Evolutionary conservation across 148 eudicot genomes (phyloP).

Genomic region (Polygonum aviculare): DNA sequence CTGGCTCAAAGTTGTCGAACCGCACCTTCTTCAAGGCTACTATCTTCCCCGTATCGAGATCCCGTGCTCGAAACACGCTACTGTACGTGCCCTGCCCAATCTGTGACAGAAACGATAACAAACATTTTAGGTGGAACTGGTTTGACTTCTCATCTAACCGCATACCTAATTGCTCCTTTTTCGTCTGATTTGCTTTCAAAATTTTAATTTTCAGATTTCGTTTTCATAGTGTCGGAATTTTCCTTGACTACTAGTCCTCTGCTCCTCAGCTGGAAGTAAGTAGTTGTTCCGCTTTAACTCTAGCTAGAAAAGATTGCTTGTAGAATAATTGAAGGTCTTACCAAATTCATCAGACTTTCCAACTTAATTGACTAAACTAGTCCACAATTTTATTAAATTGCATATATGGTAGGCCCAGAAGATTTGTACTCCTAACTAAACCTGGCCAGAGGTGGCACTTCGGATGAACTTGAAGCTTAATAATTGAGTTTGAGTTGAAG

Average conservation of each 20-base stretch:
- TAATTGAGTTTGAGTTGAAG: background rate
- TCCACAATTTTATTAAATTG: background rate
- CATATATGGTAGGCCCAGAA: background rate
- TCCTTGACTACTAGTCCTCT: background rate
- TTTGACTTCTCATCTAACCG: background rate
- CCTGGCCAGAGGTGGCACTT: background rate
- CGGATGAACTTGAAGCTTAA: background rate
- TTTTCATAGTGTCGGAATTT: background rate
- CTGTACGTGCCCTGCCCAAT: slow-evolving; percentile 92
- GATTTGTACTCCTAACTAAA: background rate
- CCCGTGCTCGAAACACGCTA: slow-evolving; percentile 76
- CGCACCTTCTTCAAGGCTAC: slow-evolving; percentile 91
- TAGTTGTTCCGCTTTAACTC: background rate
- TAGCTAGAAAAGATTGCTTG: background rate
- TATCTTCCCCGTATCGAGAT: slow-evolving; percentile 58
- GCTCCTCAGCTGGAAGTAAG: background rate
- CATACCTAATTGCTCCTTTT: background rate
- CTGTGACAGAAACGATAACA: slow-evolving; percentile 18
- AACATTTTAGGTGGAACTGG: background rate
- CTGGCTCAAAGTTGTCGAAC: slow-evolving; percentile 83
- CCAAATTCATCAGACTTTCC: background rate
- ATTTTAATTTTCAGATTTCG: background rate
- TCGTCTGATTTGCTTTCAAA: background rate
- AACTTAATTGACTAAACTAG: background rate
- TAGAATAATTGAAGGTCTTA: background rate